Conservation (phyloP, 257 asterid genomes). For the Cruciata laevipes region DNA sequence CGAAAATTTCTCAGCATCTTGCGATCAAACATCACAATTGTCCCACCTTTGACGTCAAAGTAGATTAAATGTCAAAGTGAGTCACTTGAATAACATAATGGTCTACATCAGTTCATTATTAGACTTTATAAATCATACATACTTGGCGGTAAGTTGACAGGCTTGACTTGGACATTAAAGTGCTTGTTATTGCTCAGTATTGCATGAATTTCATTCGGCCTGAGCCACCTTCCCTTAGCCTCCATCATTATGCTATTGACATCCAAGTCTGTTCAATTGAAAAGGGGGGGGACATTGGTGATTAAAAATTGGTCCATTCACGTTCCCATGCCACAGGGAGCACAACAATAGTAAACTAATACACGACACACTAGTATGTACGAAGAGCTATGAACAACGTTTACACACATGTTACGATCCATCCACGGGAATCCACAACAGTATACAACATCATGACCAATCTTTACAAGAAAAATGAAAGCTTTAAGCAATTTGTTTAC, state of each 20-base stretch:
- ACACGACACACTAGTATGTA: neutral
- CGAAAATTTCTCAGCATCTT: conserved; percentile 96
- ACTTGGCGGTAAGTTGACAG: conserved; percentile 83
- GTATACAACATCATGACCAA: neutral
- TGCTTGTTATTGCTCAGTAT: conserved; percentile 66
- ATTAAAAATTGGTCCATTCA: neutral
- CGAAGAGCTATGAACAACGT: neutral
- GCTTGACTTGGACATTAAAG: conserved; percentile 75
- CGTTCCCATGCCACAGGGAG: neutral
- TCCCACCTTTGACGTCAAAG: conserved; percentile 60
- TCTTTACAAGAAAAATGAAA: neutral
- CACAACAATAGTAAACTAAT: neutral
- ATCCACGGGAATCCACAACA: neutral
- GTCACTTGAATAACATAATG: neutral
- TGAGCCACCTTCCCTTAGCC: conserved; percentile 83
- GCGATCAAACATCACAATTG: conserved; percentile 81
- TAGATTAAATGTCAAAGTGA: conserved; percentile 18
- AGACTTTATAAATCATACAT: conserved; percentile 4
- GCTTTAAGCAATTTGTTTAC: too few relatives aligned
- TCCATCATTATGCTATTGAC: conserved; percentile 55
- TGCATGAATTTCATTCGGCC: conserved; percentile 96
- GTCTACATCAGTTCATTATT: neutral
- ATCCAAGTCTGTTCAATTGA: conserved; percentile 67
- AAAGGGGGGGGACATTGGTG: conserved; percentile 10
- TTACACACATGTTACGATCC: neutral